A percentile compares a stretch with the other conserved stretches of the same genome.
Evolutionary conservation across 345 rosid species (phyloP).

Genomic region (Aquilaria sinensis): DNA sequence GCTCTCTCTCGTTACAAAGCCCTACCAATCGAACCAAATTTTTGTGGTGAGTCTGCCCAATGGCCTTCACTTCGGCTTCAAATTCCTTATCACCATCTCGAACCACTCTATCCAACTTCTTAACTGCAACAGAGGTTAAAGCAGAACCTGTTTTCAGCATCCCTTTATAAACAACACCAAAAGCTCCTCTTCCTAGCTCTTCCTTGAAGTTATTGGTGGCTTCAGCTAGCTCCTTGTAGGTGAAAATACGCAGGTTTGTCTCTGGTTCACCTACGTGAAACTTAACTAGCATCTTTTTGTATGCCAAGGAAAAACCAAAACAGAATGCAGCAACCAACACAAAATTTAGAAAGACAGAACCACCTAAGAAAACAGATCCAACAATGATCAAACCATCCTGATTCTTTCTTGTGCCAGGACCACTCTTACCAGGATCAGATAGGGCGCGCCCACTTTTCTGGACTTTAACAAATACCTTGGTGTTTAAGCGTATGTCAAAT

Average conservation of each 20-base stretch:
- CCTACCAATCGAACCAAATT: slow-evolving; percentile 33
- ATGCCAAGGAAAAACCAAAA: slow-evolving; percentile 8
- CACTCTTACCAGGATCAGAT: no score
- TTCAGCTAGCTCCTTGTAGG: slow-evolving; percentile 13
- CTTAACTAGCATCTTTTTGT: slow-evolving; percentile 2
- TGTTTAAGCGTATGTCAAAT: no score
- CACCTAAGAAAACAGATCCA: slow-evolving; percentile 13
- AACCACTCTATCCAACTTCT: slow-evolving; percentile 28
- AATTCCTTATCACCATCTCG: slow-evolving; percentile 36
- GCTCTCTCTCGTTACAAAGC: slow-evolving; percentile 30
- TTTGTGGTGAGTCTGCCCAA: slow-evolving; percentile 38
- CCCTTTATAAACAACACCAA: slow-evolving; percentile 27
- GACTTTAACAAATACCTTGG: no score
- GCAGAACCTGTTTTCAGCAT: neutral
- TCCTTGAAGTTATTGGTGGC: slow-evolving; percentile 22
- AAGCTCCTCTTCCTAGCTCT: slow-evolving; percentile 22
- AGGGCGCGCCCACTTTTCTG: no score
- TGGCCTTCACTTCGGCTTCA: slow-evolving; percentile 33
- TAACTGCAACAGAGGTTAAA: slow-evolving; percentile 22
- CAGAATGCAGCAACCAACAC: neutral
- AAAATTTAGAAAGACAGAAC: slow-evolving; percentile 20
- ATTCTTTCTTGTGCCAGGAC: no score
- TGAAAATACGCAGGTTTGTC: slow-evolving; percentile 13
- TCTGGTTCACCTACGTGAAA: slow-evolving; percentile 2
- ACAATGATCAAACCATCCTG: neutral